Conservation (phyloP, 306 rosid genomes). For the Citrullus colocynthis region DNA sequence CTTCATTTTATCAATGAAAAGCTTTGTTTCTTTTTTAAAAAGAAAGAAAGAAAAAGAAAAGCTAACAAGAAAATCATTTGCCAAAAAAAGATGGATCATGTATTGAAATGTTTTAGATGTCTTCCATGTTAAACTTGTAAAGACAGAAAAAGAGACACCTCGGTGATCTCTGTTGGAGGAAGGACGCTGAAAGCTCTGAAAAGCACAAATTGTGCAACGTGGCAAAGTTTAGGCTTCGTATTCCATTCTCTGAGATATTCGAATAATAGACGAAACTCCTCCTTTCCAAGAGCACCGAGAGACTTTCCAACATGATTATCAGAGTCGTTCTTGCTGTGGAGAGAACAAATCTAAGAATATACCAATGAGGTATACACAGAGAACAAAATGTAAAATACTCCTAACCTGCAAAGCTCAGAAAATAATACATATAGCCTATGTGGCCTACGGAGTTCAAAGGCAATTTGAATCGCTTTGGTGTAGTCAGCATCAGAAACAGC, state of each 20-base stretch:
- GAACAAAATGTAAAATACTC: not conserved
- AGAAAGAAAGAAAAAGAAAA: too few relatives aligned
- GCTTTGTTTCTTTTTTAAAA: too few relatives aligned
- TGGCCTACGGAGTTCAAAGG: constrained; percentile 77
- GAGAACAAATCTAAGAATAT: constrained; percentile 11
- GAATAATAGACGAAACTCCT: constrained; percentile 47
- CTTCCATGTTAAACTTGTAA: not conserved
- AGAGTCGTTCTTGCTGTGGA: constrained; percentile 49
- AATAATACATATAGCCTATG: constrained; percentile 56
- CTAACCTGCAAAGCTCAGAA: constrained; percentile 72
- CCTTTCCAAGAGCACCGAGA: constrained; percentile 39
- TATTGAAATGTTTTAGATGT: not conserved
- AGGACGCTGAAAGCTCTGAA: constrained; percentile 57
- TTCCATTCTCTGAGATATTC: constrained; percentile 84
- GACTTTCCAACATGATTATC: constrained; percentile 49
- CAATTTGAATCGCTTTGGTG: constrained; percentile 71
- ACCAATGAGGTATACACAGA: not conserved
- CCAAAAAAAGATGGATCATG: not conserved
- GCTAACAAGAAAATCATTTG: not conserved
- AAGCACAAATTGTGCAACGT: constrained; percentile 76
- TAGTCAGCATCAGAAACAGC: constrained; percentile 82
- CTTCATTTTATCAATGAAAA: too few relatives aligned
- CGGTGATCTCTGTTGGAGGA: constrained; percentile 53
- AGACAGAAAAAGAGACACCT: constrained; percentile 27
- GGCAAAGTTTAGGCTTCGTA: constrained; percentile 76